These are phyloP conservation scores for Gossypium bickii DNA, from an alignment of 345 rosid species.

Conservation along the genomic window DNA sequence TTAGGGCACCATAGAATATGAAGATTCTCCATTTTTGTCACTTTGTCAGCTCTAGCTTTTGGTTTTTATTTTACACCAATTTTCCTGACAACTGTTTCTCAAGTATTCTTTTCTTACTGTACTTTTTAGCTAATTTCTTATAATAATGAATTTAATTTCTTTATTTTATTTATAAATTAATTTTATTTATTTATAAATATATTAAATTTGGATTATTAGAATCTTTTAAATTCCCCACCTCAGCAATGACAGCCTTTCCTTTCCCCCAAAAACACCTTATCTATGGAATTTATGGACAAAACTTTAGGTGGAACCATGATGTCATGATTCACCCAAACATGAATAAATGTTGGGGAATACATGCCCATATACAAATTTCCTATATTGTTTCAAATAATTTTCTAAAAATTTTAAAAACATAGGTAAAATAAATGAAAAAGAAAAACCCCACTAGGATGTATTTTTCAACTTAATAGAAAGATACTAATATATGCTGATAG, in stretches of 20 bases:
- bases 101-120: not conserved
- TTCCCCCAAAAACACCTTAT: not conserved
- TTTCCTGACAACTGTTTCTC: not conserved
- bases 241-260: slow-evolving; percentile 7
- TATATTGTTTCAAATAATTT: not conserved
- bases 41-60: slow-evolving; percentile 8
- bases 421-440: not conserved
- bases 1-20: not conserved
- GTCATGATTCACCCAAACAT: not conserved
- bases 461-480: too few species aligned
- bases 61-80: not conserved
- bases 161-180: not conserved
- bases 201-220: not conserved
- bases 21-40: slow-evolving; percentile 13
- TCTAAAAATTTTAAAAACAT: not conserved
- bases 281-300: not conserved
- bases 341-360: not conserved
- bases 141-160: not conserved
- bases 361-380: not conserved
- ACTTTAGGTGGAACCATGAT: not conserved
- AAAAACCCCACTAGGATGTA: not conserved
- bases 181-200: not conserved
- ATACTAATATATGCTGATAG: too few species aligned
- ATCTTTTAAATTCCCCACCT: not conserved
- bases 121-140: not conserved